Percentiles rank a stretch among this genome's conserved stretches.
phyloP scores from a whole-genome alignment of 495 filamentous ascomycete species.

The Penicillium roqueforti region DNA sequence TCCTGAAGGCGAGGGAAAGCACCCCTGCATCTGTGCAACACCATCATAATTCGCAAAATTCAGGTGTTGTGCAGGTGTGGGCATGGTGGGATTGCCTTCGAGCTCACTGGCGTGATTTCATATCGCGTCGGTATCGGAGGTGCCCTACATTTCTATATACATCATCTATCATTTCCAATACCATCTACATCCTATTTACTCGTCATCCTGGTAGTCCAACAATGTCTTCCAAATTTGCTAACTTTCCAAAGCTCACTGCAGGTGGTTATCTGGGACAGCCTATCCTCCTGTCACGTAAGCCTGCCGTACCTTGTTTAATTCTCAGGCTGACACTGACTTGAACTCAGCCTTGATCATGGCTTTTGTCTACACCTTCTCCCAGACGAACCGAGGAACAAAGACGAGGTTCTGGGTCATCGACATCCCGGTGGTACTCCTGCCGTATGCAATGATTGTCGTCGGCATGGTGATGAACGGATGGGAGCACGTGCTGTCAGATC shows the following conservation, averaged over 20 bases:
- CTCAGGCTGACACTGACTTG: conserved; percentile 24
- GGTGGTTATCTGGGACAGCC: conserved; percentile 45
- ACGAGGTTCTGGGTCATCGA: conserved; percentile 70
- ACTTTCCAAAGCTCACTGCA: conserved; percentile 43
- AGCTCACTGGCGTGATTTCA: conserved; percentile 68
- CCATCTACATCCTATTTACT: conserved; percentile 18
- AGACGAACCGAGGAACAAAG: conserved; percentile 72
- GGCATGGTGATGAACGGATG: conserved; percentile 57
- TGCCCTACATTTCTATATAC: conserved; percentile 73
- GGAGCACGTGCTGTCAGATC: conserved; percentile 47
- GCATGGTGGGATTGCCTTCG: conserved; percentile 87
- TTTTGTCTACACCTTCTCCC: conserved; percentile 72
- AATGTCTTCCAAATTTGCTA: conserved; percentile 15
- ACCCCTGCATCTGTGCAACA: conserved; percentile 70
- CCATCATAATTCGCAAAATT: conserved; percentile 73
- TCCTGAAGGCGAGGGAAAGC: conserved; percentile 98
- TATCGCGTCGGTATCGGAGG: conserved; percentile 70
- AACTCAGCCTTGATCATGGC: conserved; percentile 65
- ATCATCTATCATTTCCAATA: conserved; percentile 21
- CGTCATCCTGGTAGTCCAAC: conserved; percentile 19
- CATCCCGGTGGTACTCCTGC: conserved; percentile 69
- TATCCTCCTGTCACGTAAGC: conserved; percentile 55
- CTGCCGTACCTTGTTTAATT: conserved; percentile 2
- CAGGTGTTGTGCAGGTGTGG: conserved; percentile 68
- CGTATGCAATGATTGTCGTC: conserved; percentile 68